These are phyloP conservation scores for Novakomyces olei DNA, from an alignment of 805 yeast genomes.

Conservation along the genomic window DNA sequence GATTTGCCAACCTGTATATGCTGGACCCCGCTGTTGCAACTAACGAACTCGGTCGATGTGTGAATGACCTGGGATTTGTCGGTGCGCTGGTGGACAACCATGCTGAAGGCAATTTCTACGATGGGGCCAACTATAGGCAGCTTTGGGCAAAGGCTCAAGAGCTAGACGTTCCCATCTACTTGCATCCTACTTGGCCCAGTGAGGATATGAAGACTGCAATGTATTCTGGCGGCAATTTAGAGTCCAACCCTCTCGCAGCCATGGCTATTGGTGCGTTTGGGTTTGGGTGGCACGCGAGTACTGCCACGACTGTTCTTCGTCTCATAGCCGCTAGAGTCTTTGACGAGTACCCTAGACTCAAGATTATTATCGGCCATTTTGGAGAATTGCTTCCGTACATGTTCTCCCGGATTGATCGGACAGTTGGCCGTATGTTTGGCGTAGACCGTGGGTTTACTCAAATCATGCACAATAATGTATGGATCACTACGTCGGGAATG, in stretches of 20 bases:
- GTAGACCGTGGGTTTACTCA: conserved; percentile 3
- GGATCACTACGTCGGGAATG: conserved; percentile 4
- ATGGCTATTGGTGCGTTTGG: conserved; percentile 5
- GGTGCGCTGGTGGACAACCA: conserved; percentile 5
- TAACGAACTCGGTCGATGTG: conserved; percentile 4
- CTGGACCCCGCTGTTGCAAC: conserved; percentile 5
- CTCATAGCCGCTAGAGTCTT: conserved; percentile 5
- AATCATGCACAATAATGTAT: conserved; percentile 3
- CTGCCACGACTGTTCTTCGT: conserved; percentile 1
- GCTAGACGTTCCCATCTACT: conserved; percentile 4
- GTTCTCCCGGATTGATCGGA: background rate
- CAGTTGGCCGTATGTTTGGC: conserved; percentile 1
- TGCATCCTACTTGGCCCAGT: conserved; percentile 3
- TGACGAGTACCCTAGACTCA: conserved; percentile 2
- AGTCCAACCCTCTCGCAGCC: conserved; percentile 3
- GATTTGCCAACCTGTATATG: conserved; percentile 4
- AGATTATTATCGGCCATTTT: conserved; percentile 4
- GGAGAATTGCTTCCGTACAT: conserved; percentile 4
- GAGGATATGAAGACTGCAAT: conserved; percentile 3
- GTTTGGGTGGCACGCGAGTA: conserved; percentile 4
- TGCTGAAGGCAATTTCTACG: conserved; percentile 4
- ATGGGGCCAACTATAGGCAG: conserved; percentile 3
- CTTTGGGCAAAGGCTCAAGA: conserved; percentile 4
- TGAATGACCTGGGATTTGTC: conserved; percentile 4
- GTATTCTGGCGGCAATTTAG: conserved; percentile 1